phyloP scores from a whole-genome alignment of 352 stramenopile genomes.

The Phytophthora meadii region DNA sequence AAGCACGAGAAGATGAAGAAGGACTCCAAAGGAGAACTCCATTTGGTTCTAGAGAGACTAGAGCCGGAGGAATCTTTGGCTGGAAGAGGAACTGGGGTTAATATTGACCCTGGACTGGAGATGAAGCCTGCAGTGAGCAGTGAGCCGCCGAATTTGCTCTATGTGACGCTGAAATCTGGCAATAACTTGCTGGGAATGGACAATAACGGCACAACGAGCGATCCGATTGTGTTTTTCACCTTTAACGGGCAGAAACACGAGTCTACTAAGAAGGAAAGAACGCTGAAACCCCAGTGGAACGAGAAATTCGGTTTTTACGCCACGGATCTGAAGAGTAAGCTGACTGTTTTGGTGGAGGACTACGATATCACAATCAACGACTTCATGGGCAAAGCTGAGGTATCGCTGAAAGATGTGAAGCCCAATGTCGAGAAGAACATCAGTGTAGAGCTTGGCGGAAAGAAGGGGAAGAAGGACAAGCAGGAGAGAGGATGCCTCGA shows the following conservation, averaged over 20 bases:
- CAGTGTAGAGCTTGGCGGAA: slow-evolving; percentile 63
- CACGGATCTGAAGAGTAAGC: slow-evolving; percentile 56
- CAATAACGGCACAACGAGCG: slow-evolving; percentile 78
- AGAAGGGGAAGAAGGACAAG: slow-evolving; percentile 76
- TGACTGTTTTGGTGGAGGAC: slow-evolving; percentile 73
- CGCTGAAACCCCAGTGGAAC: slow-evolving; percentile 78
- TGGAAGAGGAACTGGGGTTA: slow-evolving; percentile 32
- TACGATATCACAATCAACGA: slow-evolving; percentile 83
- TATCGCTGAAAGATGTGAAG: slow-evolving; percentile 60
- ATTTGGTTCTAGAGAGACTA: slow-evolving; percentile 53
- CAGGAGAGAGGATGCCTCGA: slow-evolving; percentile 59
- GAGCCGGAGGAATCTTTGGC: slow-evolving; percentile 10
- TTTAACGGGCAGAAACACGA: slow-evolving; percentile 85
- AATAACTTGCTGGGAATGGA: slow-evolving; percentile 89
- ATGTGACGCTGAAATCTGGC: slow-evolving; percentile 74
- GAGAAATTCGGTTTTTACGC: slow-evolving; percentile 82
- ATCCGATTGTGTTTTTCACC: slow-evolving; percentile 87
- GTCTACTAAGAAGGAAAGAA: slow-evolving; percentile 77
- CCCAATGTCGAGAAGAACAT: slow-evolving; percentile 67
- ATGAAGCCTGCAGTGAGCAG: slow-evolving; percentile 28
- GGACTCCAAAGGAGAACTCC: slow-evolving; percentile 66
- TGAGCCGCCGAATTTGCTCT: slow-evolving; percentile 69
- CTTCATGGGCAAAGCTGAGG: slow-evolving; percentile 76
- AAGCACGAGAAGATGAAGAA: slow-evolving; percentile 78
- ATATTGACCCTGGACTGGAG: slow-evolving; percentile 28